Evolutionary conservation across 2,329 filamentous ascomycete genomes (phyloP).

Genomic region (Colletotrichum lini): DNA sequence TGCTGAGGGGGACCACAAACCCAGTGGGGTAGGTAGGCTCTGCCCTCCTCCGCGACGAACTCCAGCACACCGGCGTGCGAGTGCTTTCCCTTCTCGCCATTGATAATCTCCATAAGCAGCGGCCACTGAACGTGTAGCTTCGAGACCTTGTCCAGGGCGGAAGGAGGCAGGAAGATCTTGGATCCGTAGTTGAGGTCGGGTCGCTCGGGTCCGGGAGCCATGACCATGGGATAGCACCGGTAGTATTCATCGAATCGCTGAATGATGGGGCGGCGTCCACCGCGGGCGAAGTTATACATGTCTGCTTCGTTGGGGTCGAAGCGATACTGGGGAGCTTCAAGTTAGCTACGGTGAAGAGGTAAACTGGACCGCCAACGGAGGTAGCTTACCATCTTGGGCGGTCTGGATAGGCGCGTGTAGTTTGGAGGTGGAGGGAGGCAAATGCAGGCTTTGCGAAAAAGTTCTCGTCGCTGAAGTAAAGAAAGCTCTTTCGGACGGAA

Average conservation of each 20-base stretch:
- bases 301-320: conserved; percentile 43
- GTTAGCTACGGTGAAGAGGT: conserved; percentile 23
- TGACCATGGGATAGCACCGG: conserved; percentile 94
- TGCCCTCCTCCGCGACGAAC: conserved; percentile 97
- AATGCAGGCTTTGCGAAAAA: neutral
- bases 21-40: conserved; percentile 97
- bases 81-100: conserved; percentile 83
- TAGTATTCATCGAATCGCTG: conserved; percentile 99
- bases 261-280: conserved; percentile 63
- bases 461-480: neutral
- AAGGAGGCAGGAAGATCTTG: conserved; percentile 98
- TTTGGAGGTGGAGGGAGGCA: neutral
- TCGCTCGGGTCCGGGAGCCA: conserved; percentile 92
- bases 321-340: conserved; percentile 32
- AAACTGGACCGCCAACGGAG: neutral
- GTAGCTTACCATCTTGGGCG: conserved; percentile 44
- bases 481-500: conserved; percentile 5
- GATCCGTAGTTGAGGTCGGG: conserved; percentile 95
- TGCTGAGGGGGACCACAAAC: conserved; percentile 61
- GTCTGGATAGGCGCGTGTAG: conserved; percentile 4
- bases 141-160: conserved; percentile 96
- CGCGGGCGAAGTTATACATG: conserved; percentile 48
- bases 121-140: conserved; percentile 97
- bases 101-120: conserved; percentile 95
- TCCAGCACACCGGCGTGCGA: conserved; percentile 97